These are phyloP conservation scores for Penicillium paneum DNA, from an alignment of 2,329 filamentous ascomycete genomes.

Conservation along the genomic window DNA sequence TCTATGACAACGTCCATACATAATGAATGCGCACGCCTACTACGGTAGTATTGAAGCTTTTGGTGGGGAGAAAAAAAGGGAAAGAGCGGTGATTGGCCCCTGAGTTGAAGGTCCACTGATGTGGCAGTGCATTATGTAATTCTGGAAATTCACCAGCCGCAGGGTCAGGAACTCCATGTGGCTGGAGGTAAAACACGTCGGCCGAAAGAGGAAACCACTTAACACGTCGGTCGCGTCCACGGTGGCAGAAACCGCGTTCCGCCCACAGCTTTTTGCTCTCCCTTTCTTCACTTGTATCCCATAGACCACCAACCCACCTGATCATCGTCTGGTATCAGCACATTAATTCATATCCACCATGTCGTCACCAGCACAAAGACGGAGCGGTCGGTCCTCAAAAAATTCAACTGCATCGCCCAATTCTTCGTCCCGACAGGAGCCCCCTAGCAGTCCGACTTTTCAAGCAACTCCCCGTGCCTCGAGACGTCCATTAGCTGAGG, in stretches of 20 bases:
- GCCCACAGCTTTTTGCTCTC: constrained; percentile 24
- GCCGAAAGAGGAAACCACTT: constrained; percentile 31
- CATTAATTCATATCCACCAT: constrained; percentile 29
- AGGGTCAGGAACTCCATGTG: neutral
- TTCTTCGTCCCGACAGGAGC: constrained; percentile 33
- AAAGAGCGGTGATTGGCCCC: constrained; percentile 11
- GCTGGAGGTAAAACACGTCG: constrained; percentile 14
- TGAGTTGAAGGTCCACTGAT: neutral
- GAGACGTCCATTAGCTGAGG: constrained; percentile 40
- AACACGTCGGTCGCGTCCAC: constrained; percentile 31
- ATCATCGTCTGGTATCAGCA: constrained; percentile 14
- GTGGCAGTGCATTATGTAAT: constrained; percentile 9
- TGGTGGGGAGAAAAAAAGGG: neutral
- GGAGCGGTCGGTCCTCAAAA: constrained; percentile 41
- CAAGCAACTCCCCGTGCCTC: constrained; percentile 48
- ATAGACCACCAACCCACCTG: constrained; percentile 15
- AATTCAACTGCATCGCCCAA: constrained; percentile 41
- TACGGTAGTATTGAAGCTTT: neutral
- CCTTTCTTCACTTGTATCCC: constrained; percentile 18
- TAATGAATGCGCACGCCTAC: neutral
- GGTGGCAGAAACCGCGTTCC: constrained; percentile 24
- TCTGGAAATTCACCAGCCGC: neutral
- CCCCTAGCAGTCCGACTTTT: constrained; percentile 34
- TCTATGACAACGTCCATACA: neutral
- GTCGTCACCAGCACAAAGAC: constrained; percentile 45